Conservation (phyloP, 164 flowering plant species). For the Aristolochia californica region DNA sequence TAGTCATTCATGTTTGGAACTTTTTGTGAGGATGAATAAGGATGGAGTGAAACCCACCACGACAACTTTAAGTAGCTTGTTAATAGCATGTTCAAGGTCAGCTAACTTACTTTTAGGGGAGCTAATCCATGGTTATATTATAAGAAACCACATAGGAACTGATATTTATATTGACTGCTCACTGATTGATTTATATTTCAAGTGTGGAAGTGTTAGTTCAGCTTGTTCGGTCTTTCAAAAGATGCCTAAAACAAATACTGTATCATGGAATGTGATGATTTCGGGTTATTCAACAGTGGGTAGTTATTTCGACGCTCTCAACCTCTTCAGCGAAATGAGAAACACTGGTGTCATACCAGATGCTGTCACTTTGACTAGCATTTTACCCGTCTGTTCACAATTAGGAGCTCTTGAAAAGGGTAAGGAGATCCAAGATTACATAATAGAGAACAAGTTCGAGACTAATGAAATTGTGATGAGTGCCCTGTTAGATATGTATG, state of each 20-base stretch:
- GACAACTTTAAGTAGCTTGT: constrained; percentile 48
- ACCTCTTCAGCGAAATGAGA: constrained; percentile 32
- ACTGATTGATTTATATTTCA: constrained; percentile 51
- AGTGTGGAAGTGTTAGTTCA: constrained; percentile 31
- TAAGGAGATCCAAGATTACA: too few species aligned
- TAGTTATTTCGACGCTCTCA: constrained; percentile 43
- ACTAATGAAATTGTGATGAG: constrained; percentile 40
- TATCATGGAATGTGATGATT: constrained; percentile 66
- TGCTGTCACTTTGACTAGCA: constrained; percentile 43
- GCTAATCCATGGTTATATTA: constrained; percentile 53
- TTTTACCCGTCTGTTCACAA: constrained; percentile 61
- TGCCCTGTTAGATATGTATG: constrained; percentile 70
- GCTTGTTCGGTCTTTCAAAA: constrained; percentile 41
- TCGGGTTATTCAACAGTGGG: constrained; percentile 52
- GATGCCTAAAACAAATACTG: constrained; percentile 28
- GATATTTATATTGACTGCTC: constrained; percentile 34
- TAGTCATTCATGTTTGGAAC: constrained; percentile 36
- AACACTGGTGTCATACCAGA: constrained; percentile 33
- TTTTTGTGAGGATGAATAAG: constrained; percentile 40
- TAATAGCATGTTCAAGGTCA: constrained; percentile 49
- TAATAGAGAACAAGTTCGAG: constrained; percentile 29
- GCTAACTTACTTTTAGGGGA: constrained; percentile 37
- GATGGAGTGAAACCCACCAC: constrained; percentile 36
- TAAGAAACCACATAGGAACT: constrained; percentile 26
- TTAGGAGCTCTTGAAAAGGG: constrained; percentile 52